Evolutionary conservation across 1,284 basidiomycete genomes (phyloP).

Genomic region (Tremellales sp.): DNA sequence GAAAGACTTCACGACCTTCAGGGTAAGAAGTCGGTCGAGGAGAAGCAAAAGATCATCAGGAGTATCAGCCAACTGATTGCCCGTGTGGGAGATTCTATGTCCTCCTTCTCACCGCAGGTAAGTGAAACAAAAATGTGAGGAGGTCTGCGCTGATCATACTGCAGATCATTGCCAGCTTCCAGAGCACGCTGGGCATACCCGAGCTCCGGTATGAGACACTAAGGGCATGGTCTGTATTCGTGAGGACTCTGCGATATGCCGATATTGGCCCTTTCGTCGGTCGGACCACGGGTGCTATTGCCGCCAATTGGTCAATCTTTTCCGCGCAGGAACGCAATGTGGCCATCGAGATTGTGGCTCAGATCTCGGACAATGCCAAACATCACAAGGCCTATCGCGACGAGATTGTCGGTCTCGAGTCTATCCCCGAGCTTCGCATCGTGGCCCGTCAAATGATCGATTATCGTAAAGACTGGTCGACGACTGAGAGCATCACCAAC

Average conservation of each 20-base stretch:
- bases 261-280: slow-evolving; percentile 85
- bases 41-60: slow-evolving; percentile 70
- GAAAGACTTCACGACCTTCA: slow-evolving; percentile 76
- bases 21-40: slow-evolving; percentile 62
- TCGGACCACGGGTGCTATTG: slow-evolving; percentile 79
- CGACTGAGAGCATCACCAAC: slow-evolving; percentile 59
- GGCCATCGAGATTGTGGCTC: slow-evolving; percentile 64
- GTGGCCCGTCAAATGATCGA: slow-evolving; percentile 54
- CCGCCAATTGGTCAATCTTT: slow-evolving; percentile 70
- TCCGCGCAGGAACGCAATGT: slow-evolving; percentile 55
- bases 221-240: slow-evolving; percentile 74
- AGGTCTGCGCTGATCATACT: slow-evolving; percentile 10
- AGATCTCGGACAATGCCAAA: slow-evolving; percentile 63
- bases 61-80: slow-evolving; percentile 72
- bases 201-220: slow-evolving; percentile 76
- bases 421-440: slow-evolving; percentile 62
- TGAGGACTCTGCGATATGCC: slow-evolving; percentile 62
- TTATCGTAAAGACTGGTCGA: slow-evolving; percentile 56
- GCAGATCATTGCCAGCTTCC: slow-evolving; percentile 96
- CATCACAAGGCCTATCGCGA: slow-evolving; percentile 57
- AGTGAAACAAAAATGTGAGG: slow-evolving; percentile 10
- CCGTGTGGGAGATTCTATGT: slow-evolving; percentile 67
- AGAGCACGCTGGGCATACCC: slow-evolving; percentile 69
- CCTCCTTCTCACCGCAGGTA: slow-evolving; percentile 79
- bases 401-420: slow-evolving; percentile 72